These are phyloP conservation scores for Entoloma clypeatum DNA, from an alignment of 1,284 basidiomycete species.

Conservation along the genomic window DNA sequence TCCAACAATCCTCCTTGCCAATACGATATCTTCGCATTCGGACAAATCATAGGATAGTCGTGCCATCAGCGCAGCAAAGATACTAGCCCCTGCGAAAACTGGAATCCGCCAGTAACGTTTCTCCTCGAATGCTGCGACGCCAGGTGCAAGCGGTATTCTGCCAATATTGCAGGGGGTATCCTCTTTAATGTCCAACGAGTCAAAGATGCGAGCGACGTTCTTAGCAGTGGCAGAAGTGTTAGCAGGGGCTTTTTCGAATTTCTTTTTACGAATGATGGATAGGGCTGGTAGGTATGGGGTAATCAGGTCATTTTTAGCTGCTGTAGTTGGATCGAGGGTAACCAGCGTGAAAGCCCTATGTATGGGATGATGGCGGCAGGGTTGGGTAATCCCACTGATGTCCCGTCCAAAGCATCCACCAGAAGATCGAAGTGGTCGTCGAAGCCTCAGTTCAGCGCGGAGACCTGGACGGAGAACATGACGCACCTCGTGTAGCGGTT, in stretches of 20 bases:
- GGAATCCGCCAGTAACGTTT: conserved; percentile 13
- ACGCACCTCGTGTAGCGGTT: conserved; percentile 14
- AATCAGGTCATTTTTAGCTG: conserved; percentile 1
- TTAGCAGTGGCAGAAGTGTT: conserved; percentile 8
- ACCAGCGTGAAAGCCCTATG: conserved; percentile 11
- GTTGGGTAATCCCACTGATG: conserved; percentile 8
- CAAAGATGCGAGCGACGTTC: conserved; percentile 12
- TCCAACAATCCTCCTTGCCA: conserved; percentile 4
- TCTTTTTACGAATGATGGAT: conserved; percentile 10
- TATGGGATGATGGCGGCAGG: conserved; percentile 10
- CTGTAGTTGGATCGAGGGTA: conserved; percentile 9
- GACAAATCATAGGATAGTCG: conserved; percentile 8
- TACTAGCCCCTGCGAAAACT: conserved; percentile 9
- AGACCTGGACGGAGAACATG: conserved; percentile 2
- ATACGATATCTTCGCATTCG: conserved; percentile 8
- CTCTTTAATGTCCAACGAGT: conserved; percentile 3
- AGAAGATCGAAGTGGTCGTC: conserved; percentile 12
- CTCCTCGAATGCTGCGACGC: conserved; percentile 6
- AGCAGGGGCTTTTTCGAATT: conserved; percentile 8
- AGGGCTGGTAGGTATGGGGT: conserved; percentile 8
- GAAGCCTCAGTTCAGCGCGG: conserved; percentile 3
- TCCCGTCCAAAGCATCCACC: conserved; percentile 3
- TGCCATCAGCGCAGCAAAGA: conserved; percentile 9
- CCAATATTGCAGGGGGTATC: conserved; percentile 4
- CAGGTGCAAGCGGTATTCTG: conserved; percentile 6